These are phyloP conservation scores for Globisporangium recalcitrans DNA, from an alignment of 352 stramenopile genomes.

Conservation along the genomic window DNA sequence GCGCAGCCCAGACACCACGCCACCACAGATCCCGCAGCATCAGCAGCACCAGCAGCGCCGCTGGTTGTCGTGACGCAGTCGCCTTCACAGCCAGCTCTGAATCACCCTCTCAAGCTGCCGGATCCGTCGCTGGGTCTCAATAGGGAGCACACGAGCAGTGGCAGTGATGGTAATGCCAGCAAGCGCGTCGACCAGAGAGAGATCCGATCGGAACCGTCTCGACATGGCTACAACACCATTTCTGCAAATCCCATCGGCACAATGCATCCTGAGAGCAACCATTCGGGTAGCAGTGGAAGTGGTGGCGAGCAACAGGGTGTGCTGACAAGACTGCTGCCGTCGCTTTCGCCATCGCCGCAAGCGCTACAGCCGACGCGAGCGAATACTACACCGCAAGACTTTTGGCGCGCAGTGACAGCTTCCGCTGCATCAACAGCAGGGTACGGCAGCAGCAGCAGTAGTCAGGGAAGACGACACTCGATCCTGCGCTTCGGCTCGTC, in stretches of 20 bases:
- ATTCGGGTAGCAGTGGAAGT: neutral
- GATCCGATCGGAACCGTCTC: conserved; percentile 9
- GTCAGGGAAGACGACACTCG: conserved; percentile 28
- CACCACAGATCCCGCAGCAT: neutral
- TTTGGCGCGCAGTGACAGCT: neutral
- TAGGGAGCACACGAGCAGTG: neutral
- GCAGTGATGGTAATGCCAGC: neutral
- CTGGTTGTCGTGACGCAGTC: neutral
- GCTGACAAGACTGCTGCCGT: conserved; percentile 8
- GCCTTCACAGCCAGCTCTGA: neutral
- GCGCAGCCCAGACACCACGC: neutral
- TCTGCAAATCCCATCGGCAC: neutral
- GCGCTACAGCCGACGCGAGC: neutral
- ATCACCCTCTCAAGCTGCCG: neutral
- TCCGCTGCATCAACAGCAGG: neutral
- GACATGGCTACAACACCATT: conserved; percentile 4
- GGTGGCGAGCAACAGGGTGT: conserved; percentile 5
- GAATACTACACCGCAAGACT: neutral
- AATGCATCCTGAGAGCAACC: neutral
- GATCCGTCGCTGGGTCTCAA: neutral
- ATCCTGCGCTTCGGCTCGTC: conserved; percentile 60
- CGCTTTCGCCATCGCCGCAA: neutral
- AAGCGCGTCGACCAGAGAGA: neutral
- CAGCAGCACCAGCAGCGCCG: neutral
- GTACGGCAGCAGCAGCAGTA: conserved; percentile 19